These are phyloP conservation scores for Arachnopeziza araneosa DNA, from an alignment of 2,329 filamentous ascomycete species.

Conservation along the genomic window DNA sequence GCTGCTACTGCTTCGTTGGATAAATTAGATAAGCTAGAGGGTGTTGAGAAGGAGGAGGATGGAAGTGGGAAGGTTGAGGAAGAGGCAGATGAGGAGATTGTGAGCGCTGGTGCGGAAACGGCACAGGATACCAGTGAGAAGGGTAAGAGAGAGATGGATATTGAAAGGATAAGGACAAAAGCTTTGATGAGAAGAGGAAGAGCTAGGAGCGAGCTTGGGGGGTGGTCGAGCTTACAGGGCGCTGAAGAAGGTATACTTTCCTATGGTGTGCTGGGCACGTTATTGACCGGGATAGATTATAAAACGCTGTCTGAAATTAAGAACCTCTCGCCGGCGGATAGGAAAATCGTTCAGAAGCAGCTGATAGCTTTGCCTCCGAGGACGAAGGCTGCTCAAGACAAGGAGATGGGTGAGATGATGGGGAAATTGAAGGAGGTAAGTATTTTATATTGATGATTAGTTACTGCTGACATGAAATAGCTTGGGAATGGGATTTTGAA, in stretches of 20 bases:
- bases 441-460: slow-evolving; percentile 13
- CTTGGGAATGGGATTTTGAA: slow-evolving; percentile 88
- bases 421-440: slow-evolving; percentile 79
- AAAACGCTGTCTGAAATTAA: slow-evolving; percentile 54
- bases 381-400: slow-evolving; percentile 73
- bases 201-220: slow-evolving; percentile 57
- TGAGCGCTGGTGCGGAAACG: slow-evolving; percentile 51
- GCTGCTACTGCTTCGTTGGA: slow-evolving; percentile 69
- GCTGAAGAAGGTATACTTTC: slow-evolving; percentile 49
- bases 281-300: slow-evolving; percentile 54
- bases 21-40: slow-evolving; percentile 51
- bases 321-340: slow-evolving; percentile 60
- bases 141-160: slow-evolving; percentile 49
- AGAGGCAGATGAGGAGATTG: slow-evolving; percentile 53
- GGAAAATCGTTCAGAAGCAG: slow-evolving; percentile 60
- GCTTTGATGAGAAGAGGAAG: slow-evolving; percentile 54
- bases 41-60: slow-evolving; percentile 23
- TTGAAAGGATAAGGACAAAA: slow-evolving; percentile 74
- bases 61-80: slow-evolving; percentile 32
- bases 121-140: slow-evolving; percentile 34
- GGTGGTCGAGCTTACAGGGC: slow-evolving; percentile 75
- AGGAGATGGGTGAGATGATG: slow-evolving; percentile 96
- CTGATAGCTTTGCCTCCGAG: slow-evolving; percentile 59
- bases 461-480: slow-evolving; percentile 31
- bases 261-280: neutral